A percentile compares a stretch with the other conserved stretches of the same genome.
Conservation (phyloP, 2,329 filamentous ascomycete species). For the Shiraia sp. region DNA sequence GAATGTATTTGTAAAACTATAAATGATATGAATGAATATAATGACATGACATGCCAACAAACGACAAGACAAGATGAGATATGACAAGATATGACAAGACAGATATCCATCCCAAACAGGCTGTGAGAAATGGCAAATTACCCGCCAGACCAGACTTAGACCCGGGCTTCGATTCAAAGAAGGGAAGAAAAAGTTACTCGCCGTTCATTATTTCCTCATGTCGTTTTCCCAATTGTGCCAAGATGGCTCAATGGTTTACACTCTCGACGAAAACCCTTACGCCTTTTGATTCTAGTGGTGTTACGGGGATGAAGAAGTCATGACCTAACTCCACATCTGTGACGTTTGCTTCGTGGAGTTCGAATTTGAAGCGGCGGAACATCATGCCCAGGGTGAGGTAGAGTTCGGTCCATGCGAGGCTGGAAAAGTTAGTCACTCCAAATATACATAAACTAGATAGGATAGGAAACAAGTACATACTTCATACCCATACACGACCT, state of each 20-base stretch:
- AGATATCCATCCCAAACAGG: too few species aligned
- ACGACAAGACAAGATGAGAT: too few species aligned
- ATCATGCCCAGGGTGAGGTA: slow-evolving; percentile 40
- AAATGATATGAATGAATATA: too few species aligned
- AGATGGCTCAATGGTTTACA: slow-evolving; percentile 19
- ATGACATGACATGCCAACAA: too few species aligned
- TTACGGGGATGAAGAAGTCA: slow-evolving; percentile 46
- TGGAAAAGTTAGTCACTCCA: neutral
- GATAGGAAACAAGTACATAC: neutral
- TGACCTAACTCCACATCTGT: slow-evolving; percentile 39
- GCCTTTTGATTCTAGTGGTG: slow-evolving; percentile 39
- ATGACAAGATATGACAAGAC: too few species aligned
- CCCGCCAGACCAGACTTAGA: too few species aligned
- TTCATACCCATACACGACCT: slow-evolving; percentile 50
- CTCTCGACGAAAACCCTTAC: slow-evolving; percentile 37
- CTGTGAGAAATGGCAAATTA: too few species aligned
- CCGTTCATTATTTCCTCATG: too few species aligned
- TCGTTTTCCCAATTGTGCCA: too few species aligned
- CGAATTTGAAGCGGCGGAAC: slow-evolving; percentile 38
- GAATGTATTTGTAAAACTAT: too few species aligned
- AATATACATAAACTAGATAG: neutral
- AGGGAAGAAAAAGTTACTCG: too few species aligned
- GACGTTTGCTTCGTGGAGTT: slow-evolving; percentile 33
- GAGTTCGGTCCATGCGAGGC: slow-evolving; percentile 40
- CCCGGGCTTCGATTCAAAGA: too few species aligned